Evolutionary conservation across 352 stramenopile species (phyloP).

Genomic region (Nothophytophthora sp.): DNA sequence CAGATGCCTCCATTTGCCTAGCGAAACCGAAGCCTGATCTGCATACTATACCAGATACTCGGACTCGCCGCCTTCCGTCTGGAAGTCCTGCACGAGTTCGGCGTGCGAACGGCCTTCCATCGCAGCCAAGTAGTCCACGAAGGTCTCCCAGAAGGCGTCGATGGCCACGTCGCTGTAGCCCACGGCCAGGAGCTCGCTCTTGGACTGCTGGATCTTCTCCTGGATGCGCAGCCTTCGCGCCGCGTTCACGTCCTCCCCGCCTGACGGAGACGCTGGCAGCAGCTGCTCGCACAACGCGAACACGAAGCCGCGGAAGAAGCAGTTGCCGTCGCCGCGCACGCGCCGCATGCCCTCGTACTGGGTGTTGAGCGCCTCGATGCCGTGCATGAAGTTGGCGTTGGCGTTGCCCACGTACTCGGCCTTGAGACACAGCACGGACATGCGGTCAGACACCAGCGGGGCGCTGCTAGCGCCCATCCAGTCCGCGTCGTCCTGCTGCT

Average conservation of each 20-base stretch:
- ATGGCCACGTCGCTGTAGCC: slow-evolving; percentile 93
- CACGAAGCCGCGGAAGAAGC: slow-evolving; percentile 91
- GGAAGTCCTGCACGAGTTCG: slow-evolving; percentile 78
- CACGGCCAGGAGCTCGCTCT: slow-evolving; percentile 69
- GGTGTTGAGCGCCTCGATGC: slow-evolving; percentile 62
- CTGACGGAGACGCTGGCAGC: slow-evolving; percentile 32
- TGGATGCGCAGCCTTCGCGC: slow-evolving; percentile 45
- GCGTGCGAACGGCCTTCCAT: slow-evolving; percentile 76
- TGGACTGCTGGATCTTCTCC: slow-evolving; percentile 66
- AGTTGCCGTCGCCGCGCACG: slow-evolving; percentile 91
- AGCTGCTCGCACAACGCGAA: slow-evolving; percentile 88
- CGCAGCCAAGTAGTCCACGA: slow-evolving; percentile 87
- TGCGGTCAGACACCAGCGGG: slow-evolving; percentile 58
- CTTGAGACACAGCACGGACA: slow-evolving; percentile 58
- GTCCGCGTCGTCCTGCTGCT: slow-evolving; percentile 4
- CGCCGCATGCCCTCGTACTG: slow-evolving; percentile 78
- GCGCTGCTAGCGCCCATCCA: slow-evolving; percentile 10
- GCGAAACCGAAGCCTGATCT: neutral
- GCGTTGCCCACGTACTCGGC: slow-evolving; percentile 75
- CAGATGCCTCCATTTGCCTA: neutral
- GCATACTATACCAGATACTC: slow-evolving; percentile 87
- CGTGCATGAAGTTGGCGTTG: slow-evolving; percentile 71
- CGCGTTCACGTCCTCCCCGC: slow-evolving; percentile 18
- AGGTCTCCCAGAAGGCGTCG: slow-evolving; percentile 93
- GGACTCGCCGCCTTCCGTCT: slow-evolving; percentile 83